These are phyloP conservation scores for Pseudocercospora cruenta DNA, from an alignment of 2,329 filamentous ascomycete genomes.

Conservation along the genomic window DNA sequence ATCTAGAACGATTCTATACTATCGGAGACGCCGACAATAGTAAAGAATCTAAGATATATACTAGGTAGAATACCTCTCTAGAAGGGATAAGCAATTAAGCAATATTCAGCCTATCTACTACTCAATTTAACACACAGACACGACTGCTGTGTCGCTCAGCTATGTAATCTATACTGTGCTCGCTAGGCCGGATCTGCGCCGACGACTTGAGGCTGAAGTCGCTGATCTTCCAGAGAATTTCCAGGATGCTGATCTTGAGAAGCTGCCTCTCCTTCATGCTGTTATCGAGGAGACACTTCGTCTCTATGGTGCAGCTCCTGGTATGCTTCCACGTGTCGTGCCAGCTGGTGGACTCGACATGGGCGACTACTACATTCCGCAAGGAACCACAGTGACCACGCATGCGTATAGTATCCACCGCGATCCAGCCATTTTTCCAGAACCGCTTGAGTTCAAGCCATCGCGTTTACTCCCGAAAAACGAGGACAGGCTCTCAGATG, in stretches of 20 bases:
- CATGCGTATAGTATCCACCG: slow-evolving; percentile 37
- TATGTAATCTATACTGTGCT: slow-evolving; percentile 38
- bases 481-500: slow-evolving; percentile 20
- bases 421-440: slow-evolving; percentile 29
- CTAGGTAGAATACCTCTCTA: too few species aligned
- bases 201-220: slow-evolving; percentile 34
- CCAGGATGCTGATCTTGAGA: slow-evolving; percentile 30
- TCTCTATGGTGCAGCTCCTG: slow-evolving; percentile 39
- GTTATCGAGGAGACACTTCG: slow-evolving; percentile 38
- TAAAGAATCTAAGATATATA: too few species aligned
- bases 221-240: slow-evolving; percentile 23
- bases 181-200: slow-evolving; percentile 26
- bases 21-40: too few species aligned
- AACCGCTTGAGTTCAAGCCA: slow-evolving; percentile 35
- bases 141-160: slow-evolving; percentile 37
- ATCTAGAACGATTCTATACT: too few species aligned
- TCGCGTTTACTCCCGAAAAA: slow-evolving; percentile 26
- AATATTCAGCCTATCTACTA: too few species aligned
- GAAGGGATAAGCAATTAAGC: too few species aligned
- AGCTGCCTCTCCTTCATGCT: slow-evolving; percentile 31
- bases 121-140: too few species aligned
- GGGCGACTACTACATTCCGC: slow-evolving; percentile 31
- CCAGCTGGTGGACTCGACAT: slow-evolving; percentile 33
- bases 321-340: slow-evolving; percentile 33
- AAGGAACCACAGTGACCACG: slow-evolving; percentile 31